phyloP scores from a whole-genome alignment of 345 rosid genomes.

The Brassica incana region DNA sequence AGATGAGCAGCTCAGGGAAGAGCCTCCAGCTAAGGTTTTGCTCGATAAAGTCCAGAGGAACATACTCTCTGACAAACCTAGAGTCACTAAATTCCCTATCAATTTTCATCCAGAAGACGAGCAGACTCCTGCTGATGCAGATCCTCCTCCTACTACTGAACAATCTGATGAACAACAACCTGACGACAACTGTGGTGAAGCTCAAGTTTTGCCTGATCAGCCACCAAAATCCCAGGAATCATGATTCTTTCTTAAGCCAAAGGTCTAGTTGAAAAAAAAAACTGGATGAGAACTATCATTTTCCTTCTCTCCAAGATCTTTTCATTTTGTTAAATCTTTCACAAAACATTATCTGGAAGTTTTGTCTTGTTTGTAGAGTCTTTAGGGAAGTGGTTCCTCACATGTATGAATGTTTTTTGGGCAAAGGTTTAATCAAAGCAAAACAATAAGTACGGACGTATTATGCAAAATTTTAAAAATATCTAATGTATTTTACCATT shows the following conservation, averaged over 20 bases:
- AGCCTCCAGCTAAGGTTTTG: slow-evolving; percentile 78
- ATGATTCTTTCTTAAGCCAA: background rate
- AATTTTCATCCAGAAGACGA: slow-evolving; percentile 79
- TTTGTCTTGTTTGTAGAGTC: slow-evolving; percentile 2
- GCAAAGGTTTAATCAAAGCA: background rate
- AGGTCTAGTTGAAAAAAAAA: background rate
- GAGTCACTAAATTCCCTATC: slow-evolving; percentile 94
- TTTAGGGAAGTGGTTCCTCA: slow-evolving; percentile 8
- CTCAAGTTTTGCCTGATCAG: slow-evolving; percentile 22
- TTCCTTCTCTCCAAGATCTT: background rate
- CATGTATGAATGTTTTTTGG: background rate
- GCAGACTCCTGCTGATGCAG: slow-evolving; percentile 48
- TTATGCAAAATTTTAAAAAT: no score
- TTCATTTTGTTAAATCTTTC: background rate
- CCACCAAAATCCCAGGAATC: background rate
- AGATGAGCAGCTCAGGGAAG: slow-evolving; percentile 86
- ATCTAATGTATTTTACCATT: no score
- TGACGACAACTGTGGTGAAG: slow-evolving; percentile 21
- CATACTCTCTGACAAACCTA: slow-evolving; percentile 81
- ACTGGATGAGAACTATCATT: background rate
- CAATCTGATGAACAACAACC: slow-evolving; percentile 13
- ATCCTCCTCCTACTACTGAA: slow-evolving; percentile 42
- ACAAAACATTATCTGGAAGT: slow-evolving; percentile 1
- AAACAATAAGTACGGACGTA: background rate
- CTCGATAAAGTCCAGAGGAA: slow-evolving; percentile 81